Percentiles rank a stretch among this genome's conserved stretches.
Conservation (phyloP, 2,329 filamentous ascomycete genomes). For the Xylariaceae sp. region DNA sequence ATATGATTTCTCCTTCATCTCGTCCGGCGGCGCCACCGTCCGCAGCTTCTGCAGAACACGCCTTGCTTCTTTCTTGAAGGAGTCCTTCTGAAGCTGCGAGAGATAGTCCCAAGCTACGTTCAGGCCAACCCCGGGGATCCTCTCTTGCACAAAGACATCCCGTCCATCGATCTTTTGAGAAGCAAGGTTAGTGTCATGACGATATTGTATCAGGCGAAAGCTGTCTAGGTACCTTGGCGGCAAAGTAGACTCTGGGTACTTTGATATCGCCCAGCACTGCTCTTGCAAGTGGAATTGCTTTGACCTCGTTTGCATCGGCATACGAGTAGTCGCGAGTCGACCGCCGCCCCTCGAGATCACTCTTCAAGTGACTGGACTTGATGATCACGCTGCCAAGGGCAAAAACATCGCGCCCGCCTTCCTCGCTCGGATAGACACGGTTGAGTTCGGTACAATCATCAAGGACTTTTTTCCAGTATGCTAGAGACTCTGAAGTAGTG, state of each 20-base stretch:
- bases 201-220: no score
- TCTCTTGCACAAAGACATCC: constrained; percentile 15
- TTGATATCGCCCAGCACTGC: constrained; percentile 8
- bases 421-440: constrained; percentile 2
- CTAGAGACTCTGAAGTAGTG: not conserved
- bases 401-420: constrained; percentile 37
- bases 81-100: constrained; percentile 9
- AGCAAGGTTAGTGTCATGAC: not conserved
- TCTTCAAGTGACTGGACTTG: constrained; percentile 28
- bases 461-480: not conserved
- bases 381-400: constrained; percentile 36
- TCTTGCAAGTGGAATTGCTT: constrained; percentile 11
- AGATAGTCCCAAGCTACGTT: constrained; percentile 19
- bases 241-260: constrained; percentile 15
- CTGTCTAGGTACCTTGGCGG: constrained; percentile 10
- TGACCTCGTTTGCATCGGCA: constrained; percentile 16
- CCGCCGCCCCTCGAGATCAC: constrained; percentile 1
- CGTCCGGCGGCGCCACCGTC: constrained; percentile 1
- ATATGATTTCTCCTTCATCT: constrained; percentile 1
- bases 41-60: constrained; percentile 10
- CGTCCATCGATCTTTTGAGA: constrained; percentile 11
- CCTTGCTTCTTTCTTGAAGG: constrained; percentile 18
- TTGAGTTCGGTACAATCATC: not conserved
- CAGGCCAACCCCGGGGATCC: constrained; percentile 16
- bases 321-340: constrained; percentile 10